Percentiles rank a stretch among this genome's conserved stretches.
Evolutionary conservation across 164 flowering plant species (phyloP).

Genomic region (Vitis rotundifolia): DNA sequence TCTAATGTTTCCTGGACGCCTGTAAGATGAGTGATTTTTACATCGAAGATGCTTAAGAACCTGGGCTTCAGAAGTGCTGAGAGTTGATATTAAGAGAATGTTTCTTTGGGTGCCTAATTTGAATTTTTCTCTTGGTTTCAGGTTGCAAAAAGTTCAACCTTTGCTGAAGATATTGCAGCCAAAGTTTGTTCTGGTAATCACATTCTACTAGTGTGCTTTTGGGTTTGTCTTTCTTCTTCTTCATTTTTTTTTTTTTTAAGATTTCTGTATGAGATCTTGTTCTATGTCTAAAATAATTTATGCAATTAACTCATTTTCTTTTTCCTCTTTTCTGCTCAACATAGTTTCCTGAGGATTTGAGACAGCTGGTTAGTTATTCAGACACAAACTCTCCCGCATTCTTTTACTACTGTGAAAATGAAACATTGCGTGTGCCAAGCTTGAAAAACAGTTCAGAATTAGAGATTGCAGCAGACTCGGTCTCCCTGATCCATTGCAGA

Average conservation of each 20-base stretch:
- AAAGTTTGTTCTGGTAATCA: constrained; percentile 59
- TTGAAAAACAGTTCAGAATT: constrained; percentile 35
- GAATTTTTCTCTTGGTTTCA: constrained; percentile 26
- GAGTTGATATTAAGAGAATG: not conserved
- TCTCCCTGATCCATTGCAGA: constrained; percentile 37
- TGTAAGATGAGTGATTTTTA: too few species aligned
- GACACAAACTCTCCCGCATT: constrained; percentile 21
- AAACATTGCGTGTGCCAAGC: constrained; percentile 49
- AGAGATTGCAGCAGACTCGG: constrained; percentile 49
- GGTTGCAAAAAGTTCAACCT: constrained; percentile 57
- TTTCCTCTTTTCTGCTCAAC: not conserved
- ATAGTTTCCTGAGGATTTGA: constrained; percentile 64
- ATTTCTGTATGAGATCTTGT: not conserved
- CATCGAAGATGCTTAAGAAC: not conserved
- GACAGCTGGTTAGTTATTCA: constrained; percentile 11
- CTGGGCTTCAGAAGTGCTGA: not conserved
- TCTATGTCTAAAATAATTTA: not conserved
- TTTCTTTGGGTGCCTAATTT: not conserved
- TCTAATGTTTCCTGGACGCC: not conserved
- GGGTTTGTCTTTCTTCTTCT: not conserved
- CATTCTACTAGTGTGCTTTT: too few species aligned
- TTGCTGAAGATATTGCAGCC: constrained; percentile 63
- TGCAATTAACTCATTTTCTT: not conserved
- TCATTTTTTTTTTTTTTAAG: not conserved
- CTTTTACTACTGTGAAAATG: constrained; percentile 40